A percentile compares a stretch with the other conserved stretches of the same genome.
These are phyloP conservation scores for Chlorophyllum brunneum DNA, from an alignment of 768 basidiomycete species.

Conservation along the genomic window DNA sequence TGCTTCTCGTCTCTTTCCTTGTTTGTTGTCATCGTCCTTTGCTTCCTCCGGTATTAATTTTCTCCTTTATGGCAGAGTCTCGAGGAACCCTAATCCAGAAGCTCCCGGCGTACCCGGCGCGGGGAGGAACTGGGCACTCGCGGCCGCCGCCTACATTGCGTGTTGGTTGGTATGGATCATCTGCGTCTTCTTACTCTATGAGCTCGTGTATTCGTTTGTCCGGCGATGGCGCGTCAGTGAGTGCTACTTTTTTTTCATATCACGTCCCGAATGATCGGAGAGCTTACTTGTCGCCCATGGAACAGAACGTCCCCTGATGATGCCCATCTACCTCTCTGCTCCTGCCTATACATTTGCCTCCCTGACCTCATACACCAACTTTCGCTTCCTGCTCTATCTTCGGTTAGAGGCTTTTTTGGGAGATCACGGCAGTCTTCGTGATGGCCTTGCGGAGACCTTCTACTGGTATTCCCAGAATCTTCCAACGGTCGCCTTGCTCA, in stretches of 20 bases:
- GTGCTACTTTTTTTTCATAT: constrained; percentile 28
- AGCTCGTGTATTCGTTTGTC: constrained; percentile 69
- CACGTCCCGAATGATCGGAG: constrained; percentile 3
- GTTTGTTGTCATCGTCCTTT: neutral
- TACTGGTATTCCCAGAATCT: constrained; percentile 84
- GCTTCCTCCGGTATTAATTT: constrained; percentile 1
- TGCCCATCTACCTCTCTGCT: constrained; percentile 81
- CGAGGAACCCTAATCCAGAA: constrained; percentile 68
- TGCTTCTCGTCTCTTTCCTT: constrained; percentile 8
- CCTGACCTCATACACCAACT: constrained; percentile 78
- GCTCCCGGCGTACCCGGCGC: constrained; percentile 54
- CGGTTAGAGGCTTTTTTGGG: constrained; percentile 60
- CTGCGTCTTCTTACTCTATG: constrained; percentile 72
- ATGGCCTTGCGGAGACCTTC: constrained; percentile 74
- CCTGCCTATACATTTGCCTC: constrained; percentile 72
- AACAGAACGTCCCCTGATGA: constrained; percentile 76
- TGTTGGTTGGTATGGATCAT: constrained; percentile 77
- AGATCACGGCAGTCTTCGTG: constrained; percentile 21
- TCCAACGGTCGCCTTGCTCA: constrained; percentile 74
- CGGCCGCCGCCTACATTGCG: constrained; percentile 76
- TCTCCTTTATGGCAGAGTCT: constrained; percentile 44
- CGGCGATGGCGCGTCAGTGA: constrained; percentile 78
- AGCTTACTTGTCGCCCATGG: constrained; percentile 11
- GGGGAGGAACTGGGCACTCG: constrained; percentile 78
- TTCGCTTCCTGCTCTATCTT: constrained; percentile 80